Base-by-base conservation (phyloP, 2,329 filamentous ascomycete species). In the Ambrosiella cleistominuta region DNA sequence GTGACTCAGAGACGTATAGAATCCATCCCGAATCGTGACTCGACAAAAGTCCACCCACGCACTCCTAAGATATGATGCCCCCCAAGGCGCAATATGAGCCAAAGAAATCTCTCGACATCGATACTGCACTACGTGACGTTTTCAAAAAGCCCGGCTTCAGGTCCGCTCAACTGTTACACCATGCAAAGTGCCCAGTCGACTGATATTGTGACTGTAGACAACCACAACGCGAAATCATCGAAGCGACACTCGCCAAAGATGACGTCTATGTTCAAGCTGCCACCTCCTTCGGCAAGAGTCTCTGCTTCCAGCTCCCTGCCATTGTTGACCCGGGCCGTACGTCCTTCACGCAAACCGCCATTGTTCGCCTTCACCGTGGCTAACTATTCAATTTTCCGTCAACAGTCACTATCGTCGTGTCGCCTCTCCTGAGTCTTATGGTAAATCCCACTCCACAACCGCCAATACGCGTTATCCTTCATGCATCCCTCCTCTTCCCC, bases 261-360 rank as follows among this genome's bases (percentile, higher is more conserved):
- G 91, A 97, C 82, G 85, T 97, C 49, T 96, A 95, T 66, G 78
- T 97, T 0, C 91, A 96, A 70, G 91, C 91, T 52, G 86, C 86
- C 57, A 90, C 86, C 2, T 88, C 85, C 8, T 96, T 96, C 68
- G 91, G 90, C 47, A 96, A 96, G 70, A 94, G 88, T 66, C 70
- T 96, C 57, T 96, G 91, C 71, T 96, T 91, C 67, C 90, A 96
- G 68, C 76, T 96, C 1, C 90, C 90, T 7, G 90, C 90, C 27
- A 82, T 96, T 38, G 83, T 95, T 59, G 85, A 91, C 65, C 81
- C 83, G 68, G 91, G 91, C 63, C 88, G 86, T 89, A 72, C 66
- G 83, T 78, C 27, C 27, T 27, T 5, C 27, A 27, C 27, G 27
- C 27, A 27, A 39, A 5, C 40, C 7, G 7, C 6, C 19, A 44